Evolutionary conservation across 352 stramenopile species (phyloP).

Genomic region (Phytophthora hibernalis): DNA sequence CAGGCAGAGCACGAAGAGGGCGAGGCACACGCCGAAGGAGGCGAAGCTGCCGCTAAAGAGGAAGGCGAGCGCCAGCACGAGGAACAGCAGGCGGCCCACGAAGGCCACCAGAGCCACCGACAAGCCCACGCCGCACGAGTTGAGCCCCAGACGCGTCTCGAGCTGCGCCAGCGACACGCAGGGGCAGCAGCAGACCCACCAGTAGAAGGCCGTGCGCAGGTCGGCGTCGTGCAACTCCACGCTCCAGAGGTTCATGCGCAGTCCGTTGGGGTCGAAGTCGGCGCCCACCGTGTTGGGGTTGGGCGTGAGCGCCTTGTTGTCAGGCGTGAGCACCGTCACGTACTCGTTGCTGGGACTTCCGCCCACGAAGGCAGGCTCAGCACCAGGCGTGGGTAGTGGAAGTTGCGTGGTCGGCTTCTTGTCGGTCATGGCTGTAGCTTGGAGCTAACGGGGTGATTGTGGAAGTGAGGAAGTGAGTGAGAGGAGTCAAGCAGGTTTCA

Average conservation of each 20-base stretch:
- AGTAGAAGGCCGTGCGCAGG: conserved; percentile 42
- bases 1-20: conserved; percentile 26
- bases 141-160: conserved; percentile 42
- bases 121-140: conserved; percentile 28
- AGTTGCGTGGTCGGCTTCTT: conserved; percentile 32
- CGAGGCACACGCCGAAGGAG: conserved; percentile 26
- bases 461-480: no score
- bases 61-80: conserved; percentile 27
- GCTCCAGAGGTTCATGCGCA: conserved; percentile 47
- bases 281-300: not conserved
- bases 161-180: conserved; percentile 43
- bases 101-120: conserved; percentile 31
- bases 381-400: conserved; percentile 20
- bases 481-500: no score
- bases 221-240: conserved; percentile 34
- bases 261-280: conserved; percentile 43
- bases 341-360: conserved; percentile 40
- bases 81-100: conserved; percentile 28
- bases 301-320: conserved; percentile 30
- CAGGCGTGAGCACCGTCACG: conserved; percentile 48
- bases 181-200: conserved; percentile 45
- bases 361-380: conserved; percentile 34
- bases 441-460: not conserved
- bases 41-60: conserved; percentile 25
- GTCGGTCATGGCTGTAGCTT: conserved; percentile 26